Evolutionary conservation across 257 asterid genomes (phyloP).

Genomic region (Solanum infundibuliforme): DNA sequence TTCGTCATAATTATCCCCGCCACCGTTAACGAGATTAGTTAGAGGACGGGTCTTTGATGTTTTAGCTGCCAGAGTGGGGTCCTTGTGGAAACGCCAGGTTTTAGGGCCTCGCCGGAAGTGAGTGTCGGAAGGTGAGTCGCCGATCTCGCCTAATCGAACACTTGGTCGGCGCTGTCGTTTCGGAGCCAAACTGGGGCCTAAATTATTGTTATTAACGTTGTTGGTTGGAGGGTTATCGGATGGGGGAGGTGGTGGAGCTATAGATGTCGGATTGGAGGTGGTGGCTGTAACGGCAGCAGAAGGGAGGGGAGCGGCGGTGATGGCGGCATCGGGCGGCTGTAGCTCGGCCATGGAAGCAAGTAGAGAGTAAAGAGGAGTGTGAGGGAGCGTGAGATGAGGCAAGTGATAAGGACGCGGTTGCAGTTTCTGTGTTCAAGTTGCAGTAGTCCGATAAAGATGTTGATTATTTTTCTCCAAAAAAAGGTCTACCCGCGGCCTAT

Average conservation of each 20-base stretch:
- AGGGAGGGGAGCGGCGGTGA: conserved; percentile 27
- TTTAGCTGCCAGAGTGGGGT: conserved; percentile 66
- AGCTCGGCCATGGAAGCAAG: conserved; percentile 47
- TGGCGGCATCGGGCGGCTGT: conserved; percentile 44
- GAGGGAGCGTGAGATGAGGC: conserved; percentile 7
- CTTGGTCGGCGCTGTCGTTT: conserved; percentile 98
- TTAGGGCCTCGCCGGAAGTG: conserved; percentile 50
- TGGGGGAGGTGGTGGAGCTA: conserved; percentile 25
- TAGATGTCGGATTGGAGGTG: conserved; percentile 4
- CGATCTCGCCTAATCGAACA: conserved; percentile 96
- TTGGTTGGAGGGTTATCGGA: conserved; percentile 21
- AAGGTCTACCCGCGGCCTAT: neutral
- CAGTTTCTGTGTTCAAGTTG: neutral
- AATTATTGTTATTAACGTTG: conserved; percentile 2
- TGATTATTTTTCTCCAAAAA: neutral
- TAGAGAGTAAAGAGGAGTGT: conserved; percentile 8
- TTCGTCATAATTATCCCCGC: conserved; percentile 24
- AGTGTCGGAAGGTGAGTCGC: conserved; percentile 59
- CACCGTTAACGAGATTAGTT: conserved; percentile 78
- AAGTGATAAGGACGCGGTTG: neutral
- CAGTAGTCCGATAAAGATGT: neutral
- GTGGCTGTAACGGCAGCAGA: conserved; percentile 5
- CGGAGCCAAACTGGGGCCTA: conserved; percentile 46
- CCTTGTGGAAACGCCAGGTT: conserved; percentile 69
- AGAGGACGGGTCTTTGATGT: conserved; percentile 81